These are phyloP conservation scores for Tetrahymena malaccensis DNA, from an alignment of 73 alveolate genomes.

Conservation along the genomic window DNA sequence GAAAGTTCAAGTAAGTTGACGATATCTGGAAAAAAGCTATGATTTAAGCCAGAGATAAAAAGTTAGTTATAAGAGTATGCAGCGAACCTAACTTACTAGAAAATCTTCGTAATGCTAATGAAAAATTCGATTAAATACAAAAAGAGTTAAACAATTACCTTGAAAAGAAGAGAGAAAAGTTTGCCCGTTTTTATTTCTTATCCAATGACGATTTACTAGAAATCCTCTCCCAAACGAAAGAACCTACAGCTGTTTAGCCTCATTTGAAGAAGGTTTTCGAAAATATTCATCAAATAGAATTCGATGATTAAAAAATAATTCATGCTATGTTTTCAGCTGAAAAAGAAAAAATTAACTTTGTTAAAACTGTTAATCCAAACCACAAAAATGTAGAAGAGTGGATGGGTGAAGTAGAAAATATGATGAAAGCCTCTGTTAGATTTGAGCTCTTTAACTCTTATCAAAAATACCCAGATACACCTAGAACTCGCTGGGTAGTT, in stretches of 20 bases:
- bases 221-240: slow-evolving; percentile 97
- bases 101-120: slow-evolving; percentile 80
- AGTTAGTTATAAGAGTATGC: slow-evolving; percentile 81
- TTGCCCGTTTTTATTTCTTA: slow-evolving; percentile 94
- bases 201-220: slow-evolving; percentile 96
- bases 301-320: slow-evolving; percentile 74
- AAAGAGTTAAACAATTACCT: slow-evolving; percentile 96
- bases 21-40: slow-evolving; percentile 85
- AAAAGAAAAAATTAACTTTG: slow-evolving; percentile 80
- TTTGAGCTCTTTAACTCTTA: slow-evolving; percentile 73
- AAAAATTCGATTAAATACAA: slow-evolving; percentile 81
- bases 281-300: slow-evolving; percentile 69
- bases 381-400: slow-evolving; percentile 33
- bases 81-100: slow-evolving; percentile 80
- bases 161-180: slow-evolving; percentile 85
- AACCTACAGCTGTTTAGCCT: slow-evolving; percentile 93
- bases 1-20: slow-evolving; percentile 87
- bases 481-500: slow-evolving; percentile 83
- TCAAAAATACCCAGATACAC: slow-evolving; percentile 77
- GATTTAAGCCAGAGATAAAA: slow-evolving; percentile 76
- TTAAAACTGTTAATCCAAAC: slow-evolving; percentile 30
- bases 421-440: slow-evolving; percentile 71
- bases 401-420: slow-evolving; percentile 56
- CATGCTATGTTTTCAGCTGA: slow-evolving; percentile 89
- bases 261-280: slow-evolving; percentile 91